A percentile compares a stretch with the other conserved stretches of the same genome.
These are phyloP conservation scores for Epichloe scottii DNA, from an alignment of 2,329 filamentous ascomycete species.

Conservation along the genomic window DNA sequence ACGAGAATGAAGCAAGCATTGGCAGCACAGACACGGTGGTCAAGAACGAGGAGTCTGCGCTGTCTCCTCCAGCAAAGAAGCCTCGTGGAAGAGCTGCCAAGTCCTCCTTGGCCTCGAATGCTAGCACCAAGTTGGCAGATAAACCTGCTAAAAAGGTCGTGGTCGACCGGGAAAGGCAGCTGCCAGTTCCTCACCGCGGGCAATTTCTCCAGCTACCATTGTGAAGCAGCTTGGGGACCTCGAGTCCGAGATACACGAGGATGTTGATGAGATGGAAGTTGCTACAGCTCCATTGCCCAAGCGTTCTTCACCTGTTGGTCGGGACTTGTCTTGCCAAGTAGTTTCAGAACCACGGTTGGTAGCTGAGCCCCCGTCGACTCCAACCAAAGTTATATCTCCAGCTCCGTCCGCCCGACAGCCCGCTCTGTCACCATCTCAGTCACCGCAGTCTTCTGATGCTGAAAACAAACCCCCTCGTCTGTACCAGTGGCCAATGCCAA, in stretches of 20 bases:
- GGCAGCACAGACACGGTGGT: slow-evolving; percentile 30
- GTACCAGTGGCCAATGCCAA: slow-evolving; percentile 36
- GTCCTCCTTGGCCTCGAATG: slow-evolving; percentile 14
- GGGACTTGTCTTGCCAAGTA: background rate
- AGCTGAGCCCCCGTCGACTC: slow-evolving; percentile 28
- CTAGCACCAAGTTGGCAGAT: slow-evolving; percentile 5
- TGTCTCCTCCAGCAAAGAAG: slow-evolving; percentile 12
- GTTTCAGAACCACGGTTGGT: slow-evolving; percentile 5
- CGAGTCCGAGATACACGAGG: slow-evolving; percentile 4
- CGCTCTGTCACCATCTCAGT: slow-evolving; percentile 49
- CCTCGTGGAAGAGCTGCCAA: slow-evolving; percentile 13
- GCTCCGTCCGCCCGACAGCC: slow-evolving; percentile 39
- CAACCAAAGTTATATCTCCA: slow-evolving; percentile 28
- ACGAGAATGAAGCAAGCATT: slow-evolving; percentile 18
- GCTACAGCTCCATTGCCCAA: background rate
- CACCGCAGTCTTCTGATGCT: slow-evolving; percentile 65
- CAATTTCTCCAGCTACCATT: background rate
- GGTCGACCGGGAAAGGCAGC: slow-evolving; percentile 17
- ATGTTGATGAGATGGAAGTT: background rate
- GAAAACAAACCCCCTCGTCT: slow-evolving; percentile 65
- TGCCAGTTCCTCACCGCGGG: background rate
- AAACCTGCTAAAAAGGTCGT: slow-evolving; percentile 17
- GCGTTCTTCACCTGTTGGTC: background rate
- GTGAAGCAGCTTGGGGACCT: slow-evolving; percentile 7
- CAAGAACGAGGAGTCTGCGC: slow-evolving; percentile 19